Conservation (phyloP, 345 rosid genomes). For the Citrus mangshanensis region DNA sequence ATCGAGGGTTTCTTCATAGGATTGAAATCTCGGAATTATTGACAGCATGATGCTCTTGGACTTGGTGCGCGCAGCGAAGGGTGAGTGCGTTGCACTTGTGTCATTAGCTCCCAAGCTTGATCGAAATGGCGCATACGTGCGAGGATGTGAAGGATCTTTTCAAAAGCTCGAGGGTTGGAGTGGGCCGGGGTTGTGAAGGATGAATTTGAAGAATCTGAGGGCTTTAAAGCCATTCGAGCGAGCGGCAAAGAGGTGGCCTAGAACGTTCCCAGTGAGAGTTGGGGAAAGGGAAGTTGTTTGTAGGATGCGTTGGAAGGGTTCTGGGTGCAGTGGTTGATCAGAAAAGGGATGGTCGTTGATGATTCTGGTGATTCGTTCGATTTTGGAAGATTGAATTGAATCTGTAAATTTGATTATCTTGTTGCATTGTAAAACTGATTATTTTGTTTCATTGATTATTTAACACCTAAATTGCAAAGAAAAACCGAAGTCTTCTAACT, state of each 20-base stretch:
- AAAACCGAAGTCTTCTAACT: no score
- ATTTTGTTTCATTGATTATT: no score
- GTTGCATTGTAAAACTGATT: no score
- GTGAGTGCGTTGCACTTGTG: conserved; percentile 30
- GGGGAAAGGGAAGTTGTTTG: conserved; percentile 33
- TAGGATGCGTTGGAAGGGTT: conserved; percentile 37
- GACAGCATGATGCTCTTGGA: conserved; percentile 78
- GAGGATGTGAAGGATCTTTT: conserved; percentile 77
- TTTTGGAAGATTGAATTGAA: conserved; percentile 15
- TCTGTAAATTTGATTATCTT: no score
- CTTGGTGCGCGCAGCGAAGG: conserved; percentile 56
- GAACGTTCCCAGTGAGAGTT: conserved; percentile 50
- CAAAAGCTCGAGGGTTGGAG: conserved; percentile 65
- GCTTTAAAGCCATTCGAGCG: conserved; percentile 89
- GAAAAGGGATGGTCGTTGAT: conserved; percentile 82
- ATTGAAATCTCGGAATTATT: conserved; percentile 55
- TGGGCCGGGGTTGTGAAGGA: conserved; percentile 29
- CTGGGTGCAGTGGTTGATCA: conserved; percentile 47
- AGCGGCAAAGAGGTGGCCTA: conserved; percentile 78
- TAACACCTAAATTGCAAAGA: no score
- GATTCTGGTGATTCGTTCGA: conserved; percentile 48
- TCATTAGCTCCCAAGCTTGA: conserved; percentile 81
- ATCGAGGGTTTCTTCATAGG: conserved; percentile 66
- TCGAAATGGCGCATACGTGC: conserved; percentile 75
- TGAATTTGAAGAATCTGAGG: conserved; percentile 64